phyloP scores from a whole-genome alignment of 345 rosid species.

The Citrus mangshanensis region DNA sequence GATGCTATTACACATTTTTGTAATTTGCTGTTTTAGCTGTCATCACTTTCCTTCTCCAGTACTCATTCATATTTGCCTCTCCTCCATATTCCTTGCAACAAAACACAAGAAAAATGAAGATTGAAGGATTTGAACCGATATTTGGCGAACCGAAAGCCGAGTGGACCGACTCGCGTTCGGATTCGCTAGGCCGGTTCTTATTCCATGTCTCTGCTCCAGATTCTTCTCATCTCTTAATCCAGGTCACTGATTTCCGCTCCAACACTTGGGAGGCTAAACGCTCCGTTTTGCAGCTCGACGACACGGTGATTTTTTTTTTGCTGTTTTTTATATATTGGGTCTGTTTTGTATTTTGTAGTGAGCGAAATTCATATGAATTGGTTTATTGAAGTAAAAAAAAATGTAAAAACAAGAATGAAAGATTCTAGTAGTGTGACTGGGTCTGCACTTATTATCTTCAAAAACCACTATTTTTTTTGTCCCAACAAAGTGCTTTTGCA shows the following conservation, averaged over 20 bases:
- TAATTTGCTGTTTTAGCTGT: neutral
- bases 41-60: neutral
- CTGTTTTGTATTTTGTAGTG: neutral
- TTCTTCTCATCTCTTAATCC: constrained; percentile 47
- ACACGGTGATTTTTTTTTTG: constrained; percentile 43
- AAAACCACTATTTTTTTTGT: neutral
- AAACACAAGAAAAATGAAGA: constrained; percentile 16
- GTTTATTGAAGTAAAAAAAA: neutral
- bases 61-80: neutral
- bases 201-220: constrained; percentile 69
- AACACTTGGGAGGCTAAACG: constrained; percentile 60
- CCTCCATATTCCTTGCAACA: neutral
- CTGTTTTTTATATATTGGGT: neutral
- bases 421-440: neutral
- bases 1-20: neutral
- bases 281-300: constrained; percentile 72
- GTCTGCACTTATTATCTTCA: neutral
- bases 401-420: neutral
- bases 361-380: neutral
- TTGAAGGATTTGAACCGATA: constrained; percentile 59
- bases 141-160: constrained; percentile 66
- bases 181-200: constrained; percentile 49
- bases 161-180: constrained; percentile 32
- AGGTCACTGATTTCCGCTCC: constrained; percentile 61
- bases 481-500: neutral